These are phyloP conservation scores for Aspergillus ellipticus DNA, from an alignment of 495 filamentous ascomycete genomes.

Conservation along the genomic window DNA sequence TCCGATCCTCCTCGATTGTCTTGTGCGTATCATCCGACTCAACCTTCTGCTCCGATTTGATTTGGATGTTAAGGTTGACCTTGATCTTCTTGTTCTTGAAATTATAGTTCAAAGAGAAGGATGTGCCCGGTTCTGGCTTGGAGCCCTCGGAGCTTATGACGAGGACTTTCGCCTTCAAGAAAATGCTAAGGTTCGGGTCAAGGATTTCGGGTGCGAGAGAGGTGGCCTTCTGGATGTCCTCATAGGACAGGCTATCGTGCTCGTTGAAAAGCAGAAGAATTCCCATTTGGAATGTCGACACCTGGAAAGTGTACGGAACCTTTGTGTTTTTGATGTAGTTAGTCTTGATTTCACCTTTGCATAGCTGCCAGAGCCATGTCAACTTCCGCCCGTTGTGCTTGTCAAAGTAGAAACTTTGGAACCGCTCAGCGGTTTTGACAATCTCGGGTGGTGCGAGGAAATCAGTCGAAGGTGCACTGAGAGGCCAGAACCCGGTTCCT, in stretches of 20 bases:
- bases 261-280: conserved; percentile 97
- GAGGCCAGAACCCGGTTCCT: conserved; percentile 96
- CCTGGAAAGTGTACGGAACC: conserved; percentile 93
- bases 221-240: conserved; percentile 79
- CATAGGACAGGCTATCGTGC: conserved; percentile 75
- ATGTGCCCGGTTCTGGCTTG: conserved; percentile 72
- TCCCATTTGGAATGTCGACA: conserved; percentile 96
- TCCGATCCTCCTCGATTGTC: conserved; percentile 97
- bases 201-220: conserved; percentile 73
- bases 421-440: conserved; percentile 79
- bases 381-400: conserved; percentile 96
- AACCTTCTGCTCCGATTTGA: conserved; percentile 91
- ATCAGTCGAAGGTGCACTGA: conserved; percentile 75
- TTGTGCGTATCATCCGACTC: conserved; percentile 97
- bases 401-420: conserved; percentile 85
- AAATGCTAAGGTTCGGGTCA: conserved; percentile 76
- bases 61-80: conserved; percentile 90
- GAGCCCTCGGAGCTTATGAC: conserved; percentile 61
- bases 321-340: conserved; percentile 87
- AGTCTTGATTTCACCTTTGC: conserved; percentile 93
- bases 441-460: conserved; percentile 86
- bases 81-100: conserved; percentile 98
- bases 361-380: conserved; percentile 97
- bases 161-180: conserved; percentile 89
- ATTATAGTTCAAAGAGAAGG: conserved; percentile 79